Conservation (phyloP, 2,329 filamentous ascomycete genomes). For the Helotiales sp. region DNA sequence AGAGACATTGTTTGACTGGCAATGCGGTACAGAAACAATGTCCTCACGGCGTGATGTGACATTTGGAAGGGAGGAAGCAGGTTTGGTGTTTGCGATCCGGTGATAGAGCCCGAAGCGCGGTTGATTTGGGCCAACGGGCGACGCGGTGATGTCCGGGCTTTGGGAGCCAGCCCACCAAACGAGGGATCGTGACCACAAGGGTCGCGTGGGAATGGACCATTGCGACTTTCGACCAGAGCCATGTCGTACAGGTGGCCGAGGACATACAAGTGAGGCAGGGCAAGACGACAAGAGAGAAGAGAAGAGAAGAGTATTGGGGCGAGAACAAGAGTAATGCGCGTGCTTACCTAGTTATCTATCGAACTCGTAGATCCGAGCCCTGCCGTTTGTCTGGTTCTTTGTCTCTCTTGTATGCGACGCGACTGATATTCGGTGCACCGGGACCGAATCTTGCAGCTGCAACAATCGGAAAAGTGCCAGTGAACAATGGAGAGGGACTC, state of each 20-base stretch:
- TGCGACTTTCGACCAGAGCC: slow-evolving; percentile 25
- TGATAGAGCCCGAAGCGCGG: slow-evolving; percentile 36
- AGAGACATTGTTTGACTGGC: slow-evolving; percentile 39
- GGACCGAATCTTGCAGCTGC: slow-evolving; percentile 16
- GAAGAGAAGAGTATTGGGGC: slow-evolving; percentile 11
- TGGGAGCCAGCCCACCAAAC: slow-evolving; percentile 38
- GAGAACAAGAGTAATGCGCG: slow-evolving; percentile 6
- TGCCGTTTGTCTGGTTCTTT: slow-evolving; percentile 1
- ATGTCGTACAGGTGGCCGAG: slow-evolving; percentile 28
- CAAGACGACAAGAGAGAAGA: slow-evolving; percentile 10
- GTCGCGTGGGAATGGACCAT: slow-evolving; percentile 37
- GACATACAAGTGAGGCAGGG: slow-evolving; percentile 17
- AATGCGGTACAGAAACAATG: slow-evolving; percentile 28
- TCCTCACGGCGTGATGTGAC: slow-evolving; percentile 36
- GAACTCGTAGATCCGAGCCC: slow-evolving; percentile 2
- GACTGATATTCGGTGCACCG: slow-evolving; percentile 24
- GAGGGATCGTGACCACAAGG: slow-evolving; percentile 38
- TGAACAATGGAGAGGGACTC: slow-evolving; percentile 15
- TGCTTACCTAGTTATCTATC: slow-evolving; percentile 37
- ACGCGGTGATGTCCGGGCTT: slow-evolving; percentile 37
- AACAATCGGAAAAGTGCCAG: slow-evolving; percentile 7
- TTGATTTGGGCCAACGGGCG: slow-evolving; percentile 30
- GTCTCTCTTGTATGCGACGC: slow-evolving; percentile 24
- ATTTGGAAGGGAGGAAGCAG: slow-evolving; percentile 35
- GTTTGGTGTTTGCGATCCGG: slow-evolving; percentile 40